Evolutionary conservation across 352 stramenopile genomes (phyloP), one percentile per base, ranked within the genome.

Genomic region (Pythium utonaiense): DNA sequence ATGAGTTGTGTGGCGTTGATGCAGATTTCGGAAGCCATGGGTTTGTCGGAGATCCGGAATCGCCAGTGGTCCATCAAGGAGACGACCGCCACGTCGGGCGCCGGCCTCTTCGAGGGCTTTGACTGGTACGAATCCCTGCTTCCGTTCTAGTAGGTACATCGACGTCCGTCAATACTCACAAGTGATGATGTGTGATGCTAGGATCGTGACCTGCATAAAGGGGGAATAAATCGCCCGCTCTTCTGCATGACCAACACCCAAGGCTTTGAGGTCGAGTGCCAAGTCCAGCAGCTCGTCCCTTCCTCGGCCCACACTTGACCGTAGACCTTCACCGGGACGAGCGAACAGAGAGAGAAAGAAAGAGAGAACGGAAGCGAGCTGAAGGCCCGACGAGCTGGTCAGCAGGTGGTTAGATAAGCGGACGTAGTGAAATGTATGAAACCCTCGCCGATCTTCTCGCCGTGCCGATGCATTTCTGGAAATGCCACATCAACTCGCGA

Each of bases 41-140:
- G 95, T 24, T 79, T 99, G 49, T 96, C 96, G 40, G 92, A 99
- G 60, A 98, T 99, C 58, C 93, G 97, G 64, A 99, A 98, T 82
- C 84, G 98, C 56, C 97, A 99, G 76, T 99, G 98, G 98, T 98
- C 90, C 47, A 99, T 99, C 69, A 98, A 99, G 78, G 97, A 99
- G 80, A 99, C 96, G 6, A 98, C 92, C 51, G 98, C 98, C 36
- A 96, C 97, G 54, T 96, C 98, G 71, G 98, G 97, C 34, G 93
- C 97, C 44, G 98, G 98, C 21, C 82, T 99, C 13, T 99, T 99
- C 76, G 97, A 99, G 80, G 98, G 98, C 54, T 99, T 99, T 70
- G 98, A 99, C 77, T 99, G 98, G 98, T 96, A 69, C 57, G 64
- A 44, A 19, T 3, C 28, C n/a, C 25, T 25, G 6, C 30, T 24